A percentile compares a stretch with the other conserved stretches of the same genome.
phyloP scores from a whole-genome alignment of 1,284 basidiomycete genomes.

The Wallemia mellicola region DNA sequence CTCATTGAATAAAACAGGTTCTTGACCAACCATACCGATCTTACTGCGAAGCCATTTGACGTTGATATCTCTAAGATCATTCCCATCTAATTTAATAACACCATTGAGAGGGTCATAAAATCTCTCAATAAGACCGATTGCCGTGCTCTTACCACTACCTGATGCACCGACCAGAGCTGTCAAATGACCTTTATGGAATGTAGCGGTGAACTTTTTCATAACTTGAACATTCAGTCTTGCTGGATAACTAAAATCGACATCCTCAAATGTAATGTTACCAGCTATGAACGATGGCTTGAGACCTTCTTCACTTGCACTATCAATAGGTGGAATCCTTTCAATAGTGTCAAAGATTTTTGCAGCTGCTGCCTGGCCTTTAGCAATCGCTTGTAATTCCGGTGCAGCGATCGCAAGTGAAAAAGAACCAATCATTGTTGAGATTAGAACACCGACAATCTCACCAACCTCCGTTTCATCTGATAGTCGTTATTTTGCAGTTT shows the following conservation, averaged over 20 bases:
- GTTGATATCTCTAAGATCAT: constrained; percentile 46
- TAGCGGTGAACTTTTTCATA: constrained; percentile 28
- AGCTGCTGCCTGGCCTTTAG: constrained; percentile 55
- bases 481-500: no score
- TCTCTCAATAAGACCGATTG: constrained; percentile 18
- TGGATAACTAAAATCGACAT: constrained; percentile 70
- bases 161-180: constrained; percentile 64
- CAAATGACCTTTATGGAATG: constrained; percentile 16
- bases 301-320: constrained; percentile 41
- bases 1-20: not conserved
- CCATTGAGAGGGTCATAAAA: constrained; percentile 66
- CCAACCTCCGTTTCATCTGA: constrained; percentile 29
- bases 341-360: constrained; percentile 79
- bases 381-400: constrained; percentile 27
- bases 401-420: constrained; percentile 38
- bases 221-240: constrained; percentile 59
- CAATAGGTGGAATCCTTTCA: constrained; percentile 55
- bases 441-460: constrained; percentile 45
- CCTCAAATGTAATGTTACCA: constrained; percentile 43
- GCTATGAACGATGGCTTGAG: constrained; percentile 35
- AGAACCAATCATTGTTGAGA: constrained; percentile 62
- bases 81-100: constrained; percentile 45
- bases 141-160: constrained; percentile 51
- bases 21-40: constrained; percentile 1
- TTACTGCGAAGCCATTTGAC: constrained; percentile 9